Base-by-base conservation (phyloP, 2,329 filamentous ascomycete genomes). In the Pestalotiopsis sp. region DNA sequence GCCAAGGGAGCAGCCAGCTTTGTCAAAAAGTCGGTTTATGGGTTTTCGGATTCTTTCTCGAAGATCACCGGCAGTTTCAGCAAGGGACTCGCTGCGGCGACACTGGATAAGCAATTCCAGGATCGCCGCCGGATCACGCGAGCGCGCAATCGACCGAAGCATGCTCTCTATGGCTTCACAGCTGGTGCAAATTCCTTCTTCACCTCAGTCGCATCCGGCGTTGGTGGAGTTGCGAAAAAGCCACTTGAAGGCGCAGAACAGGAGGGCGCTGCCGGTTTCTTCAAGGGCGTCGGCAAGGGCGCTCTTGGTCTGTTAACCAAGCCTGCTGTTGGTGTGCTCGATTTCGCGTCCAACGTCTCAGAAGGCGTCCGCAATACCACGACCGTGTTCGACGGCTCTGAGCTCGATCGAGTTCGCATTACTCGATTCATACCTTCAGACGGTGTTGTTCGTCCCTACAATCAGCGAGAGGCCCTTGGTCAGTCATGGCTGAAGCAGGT, bases 401-500 rank as follows among this genome's bases (percentile, higher is more conserved):
- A 97, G 66, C 90, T 99, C 6, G 97, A 99, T 75, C 94, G 96
- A 63, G 94, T 97, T 27, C 93, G 96, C n/a, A 88, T 97, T 65
- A 93, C 95, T 5, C 92, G 96, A 20, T 98, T 97, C 83, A 94
- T 99, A 70, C 93, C 94, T 17, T 89, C 91, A 57, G 95, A 99
- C 78, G 96, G 96, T 56, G 93, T 99, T 70, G 95, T 99, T 41
- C 92, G 95, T 3, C 95, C 96, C 0, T 99, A 97, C 84, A 95
- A 91, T 68, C 93, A 97, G 78, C 93, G 96, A 61, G 96, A 99
- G 84, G 95, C 96, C 0, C 90, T 99, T 3, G 96, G 96, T 0
- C 96, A 99, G 80, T 98, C 94, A 84, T 99, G 96, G 97, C 90
- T 99, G 72, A 99, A 99, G 86, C 97, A 97, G 69, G 90, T 97